Evolutionary conservation across 139 green algal species (phyloP), one percentile per base, ranked within the genome.

Genomic region (Astrephomene gubernaculifera): DNA sequence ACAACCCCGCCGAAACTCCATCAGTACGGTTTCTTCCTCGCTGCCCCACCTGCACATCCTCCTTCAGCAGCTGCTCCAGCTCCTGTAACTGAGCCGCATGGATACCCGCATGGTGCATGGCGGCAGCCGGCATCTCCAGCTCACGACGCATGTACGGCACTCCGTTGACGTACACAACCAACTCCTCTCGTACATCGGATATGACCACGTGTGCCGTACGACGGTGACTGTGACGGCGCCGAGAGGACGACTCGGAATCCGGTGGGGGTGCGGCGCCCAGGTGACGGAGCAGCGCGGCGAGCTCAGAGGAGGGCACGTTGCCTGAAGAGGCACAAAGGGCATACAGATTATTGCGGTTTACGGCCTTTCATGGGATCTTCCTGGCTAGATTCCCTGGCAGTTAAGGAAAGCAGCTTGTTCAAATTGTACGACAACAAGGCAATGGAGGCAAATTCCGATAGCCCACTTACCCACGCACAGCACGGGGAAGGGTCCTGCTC

Each of bases 151-250:
- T 91, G 90, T 98, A 96, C 21, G 94, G 93, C 35, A 57, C 71
- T 36, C 94, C 95, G 67, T 94, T 93, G 38, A 97, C 87, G 71
- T 98, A 98, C 43, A 95, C 92, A 70, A 96, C 94, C 61, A 98
- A 90, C 92, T 99, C 96, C 89, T 99, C 96, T 6, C 96, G 81
- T 65, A 97, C 83, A 87, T 99, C 96, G 3, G 88, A 92, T 10
- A 99, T 86, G 29, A 98, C 86, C n/a, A 96, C 91, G 57, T 93
- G 87, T 0, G 52, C 72, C 63, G 27, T 24, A 45, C 88, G 92
- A 1, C 33, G 60, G 21, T 87, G 88, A n/a, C n/a, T n/a, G n/a
- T n/a, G n/a, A n/a, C n/a, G n/a, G n/a, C n/a, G n/a, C n/a, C n/a
- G n/a, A n/a, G n/a, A n/a, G n/a, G n/a, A n/a, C n/a, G n/a, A n/a